Conservation (phyloP, 2,329 filamentous ascomycete genomes). For the Pseudogymnoascus destructans region DNA sequence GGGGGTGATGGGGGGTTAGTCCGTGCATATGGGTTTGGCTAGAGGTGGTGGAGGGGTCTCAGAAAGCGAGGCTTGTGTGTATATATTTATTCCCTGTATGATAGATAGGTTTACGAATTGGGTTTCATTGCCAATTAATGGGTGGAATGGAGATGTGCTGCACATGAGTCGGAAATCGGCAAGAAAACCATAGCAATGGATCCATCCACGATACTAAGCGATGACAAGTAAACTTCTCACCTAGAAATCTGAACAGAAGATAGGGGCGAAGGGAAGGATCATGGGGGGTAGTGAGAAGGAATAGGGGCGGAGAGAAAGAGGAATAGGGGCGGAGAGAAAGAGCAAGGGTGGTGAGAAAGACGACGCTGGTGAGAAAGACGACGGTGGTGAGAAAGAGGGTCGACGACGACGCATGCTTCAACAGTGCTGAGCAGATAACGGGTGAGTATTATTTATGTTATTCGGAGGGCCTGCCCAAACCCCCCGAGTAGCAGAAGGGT, state of each 20-base stretch:
- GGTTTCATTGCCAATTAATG: neutral
- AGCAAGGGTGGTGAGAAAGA: neutral
- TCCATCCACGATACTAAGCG: neutral
- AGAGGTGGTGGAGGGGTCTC: neutral
- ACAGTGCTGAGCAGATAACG: neutral
- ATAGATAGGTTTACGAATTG: neutral
- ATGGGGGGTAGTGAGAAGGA: neutral
- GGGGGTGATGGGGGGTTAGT: neutral
- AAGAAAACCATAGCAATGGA: neutral
- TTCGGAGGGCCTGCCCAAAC: no score
- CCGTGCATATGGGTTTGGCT: neutral
- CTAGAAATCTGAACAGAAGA: neutral
- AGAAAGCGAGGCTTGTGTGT: neutral
- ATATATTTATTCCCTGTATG: neutral
- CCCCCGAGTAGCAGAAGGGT: no score
- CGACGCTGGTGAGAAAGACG: neutral
- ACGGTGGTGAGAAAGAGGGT: neutral
- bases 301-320: neutral
- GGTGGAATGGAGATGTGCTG: neutral
- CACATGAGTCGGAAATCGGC: neutral
- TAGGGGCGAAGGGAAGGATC: neutral
- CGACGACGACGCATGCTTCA: neutral
- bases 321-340: neutral
- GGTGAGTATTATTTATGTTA: no score
- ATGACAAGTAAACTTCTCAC: neutral